Evolutionary conservation across 495 filamentous ascomycete genomes (phyloP), one percentile per base, ranked within the genome.

Genomic region (Penicillium bialowiezense): DNA sequence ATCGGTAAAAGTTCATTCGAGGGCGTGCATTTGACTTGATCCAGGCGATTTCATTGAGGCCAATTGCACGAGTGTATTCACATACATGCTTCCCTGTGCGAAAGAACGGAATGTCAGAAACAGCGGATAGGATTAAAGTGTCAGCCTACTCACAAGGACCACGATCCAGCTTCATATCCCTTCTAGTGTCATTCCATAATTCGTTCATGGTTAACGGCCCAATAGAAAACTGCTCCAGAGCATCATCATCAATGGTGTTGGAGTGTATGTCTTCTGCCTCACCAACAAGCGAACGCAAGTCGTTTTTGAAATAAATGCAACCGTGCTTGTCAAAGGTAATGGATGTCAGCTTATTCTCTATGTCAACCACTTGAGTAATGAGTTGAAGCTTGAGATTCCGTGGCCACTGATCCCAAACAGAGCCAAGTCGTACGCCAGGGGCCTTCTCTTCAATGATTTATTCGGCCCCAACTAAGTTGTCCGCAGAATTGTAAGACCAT

Each of bases 381-480:
- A 75, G 21, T 28, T 61, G 41, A 1, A 67, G 44, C 52, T 68
- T 66, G 31, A 50, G 36, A 40, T 69, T 37, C 31, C 50, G 56
- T 50, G 51, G 33, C 65, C 62, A 70, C 21, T 65, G 52, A 42
- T 52, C 49, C 71, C 69, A 74, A 3, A 63, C 56, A 29, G 56
- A 62, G 14, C 65, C 63, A 12, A 74, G 63, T 24, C 56, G 50
- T 21, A 67, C 47, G 7, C 71, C 71, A 7, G 58, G 47, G 8
- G 64, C 62, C 44, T 72, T 74, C 26, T 72, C 68, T 45, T 56
- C 58, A 38, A 74, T 66, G 39, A 72, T 72, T 57, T 70, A 72
- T 39, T 73, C 67, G 2, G 67, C 64, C 35, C 55, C 54, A 13
- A 69, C 62, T 12, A 52, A 50, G 39, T 56, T 66, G 18, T 53